A percentile compares a stretch with the other conserved stretches of the same genome.
Evolutionary conservation across 768 basidiomycete genomes (phyloP).

Genomic region (Gautieria morchelliformis): DNA sequence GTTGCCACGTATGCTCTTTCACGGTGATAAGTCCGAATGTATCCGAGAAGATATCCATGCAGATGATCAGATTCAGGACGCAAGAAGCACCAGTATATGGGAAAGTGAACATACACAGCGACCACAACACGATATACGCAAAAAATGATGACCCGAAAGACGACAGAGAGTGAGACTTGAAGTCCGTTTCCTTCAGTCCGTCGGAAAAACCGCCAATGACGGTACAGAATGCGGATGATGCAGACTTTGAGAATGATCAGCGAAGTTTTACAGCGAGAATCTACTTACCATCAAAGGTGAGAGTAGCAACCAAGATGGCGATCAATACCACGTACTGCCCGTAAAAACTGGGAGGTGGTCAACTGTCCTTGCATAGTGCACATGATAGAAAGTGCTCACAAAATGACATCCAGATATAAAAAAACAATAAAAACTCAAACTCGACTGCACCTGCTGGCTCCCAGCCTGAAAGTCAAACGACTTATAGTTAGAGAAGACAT

Average conservation of each 20-base stretch:
- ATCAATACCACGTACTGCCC: neutral
- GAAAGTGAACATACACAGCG: neutral
- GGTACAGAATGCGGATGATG: neutral
- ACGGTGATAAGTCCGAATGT: neutral
- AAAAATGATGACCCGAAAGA: neutral
- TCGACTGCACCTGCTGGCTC: too few relatives aligned
- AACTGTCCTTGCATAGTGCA: too few relatives aligned
- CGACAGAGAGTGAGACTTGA: neutral
- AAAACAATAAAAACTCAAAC: neutral
- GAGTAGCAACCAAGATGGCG: neutral
- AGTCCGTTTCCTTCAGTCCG: neutral
- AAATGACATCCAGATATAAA: neutral
- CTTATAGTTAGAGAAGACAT: too few relatives aligned
- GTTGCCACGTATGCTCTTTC: too few relatives aligned
- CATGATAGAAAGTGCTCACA: neutral
- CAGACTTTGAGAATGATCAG: neutral
- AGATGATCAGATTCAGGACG: neutral
- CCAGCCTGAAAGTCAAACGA: neutral
- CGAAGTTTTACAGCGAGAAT: neutral
- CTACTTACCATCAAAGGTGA: neutral
- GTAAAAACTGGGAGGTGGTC: too few relatives aligned
- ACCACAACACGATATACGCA: constrained; percentile 1
- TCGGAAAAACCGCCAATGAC: neutral
- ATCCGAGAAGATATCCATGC: neutral
- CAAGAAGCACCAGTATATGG: neutral